A percentile compares a stretch with the other conserved stretches of the same genome.
These are phyloP conservation scores for Mortierella sp. DNA, from an alignment of 371 early-diverging fungal genomes.

Conservation along the genomic window DNA sequence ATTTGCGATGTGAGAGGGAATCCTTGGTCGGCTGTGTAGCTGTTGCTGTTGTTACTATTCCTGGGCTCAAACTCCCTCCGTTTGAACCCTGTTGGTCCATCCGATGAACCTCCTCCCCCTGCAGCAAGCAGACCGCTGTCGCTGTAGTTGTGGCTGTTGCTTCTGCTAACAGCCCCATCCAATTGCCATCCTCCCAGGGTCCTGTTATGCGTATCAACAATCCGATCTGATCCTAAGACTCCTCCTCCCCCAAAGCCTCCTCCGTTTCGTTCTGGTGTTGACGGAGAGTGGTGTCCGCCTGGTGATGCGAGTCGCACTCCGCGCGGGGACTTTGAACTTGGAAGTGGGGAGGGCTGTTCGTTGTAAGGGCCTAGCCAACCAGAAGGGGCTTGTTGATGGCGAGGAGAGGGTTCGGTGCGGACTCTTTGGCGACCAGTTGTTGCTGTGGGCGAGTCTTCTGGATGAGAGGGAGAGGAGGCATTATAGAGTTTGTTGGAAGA, in stretches of 20 bases:
- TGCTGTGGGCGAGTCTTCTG: constrained; percentile 27
- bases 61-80: constrained; percentile 39
- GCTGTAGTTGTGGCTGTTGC: constrained; percentile 5
- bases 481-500: constrained; percentile 19
- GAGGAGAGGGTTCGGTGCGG: constrained; percentile 45
- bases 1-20: constrained; percentile 18
- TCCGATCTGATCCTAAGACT: constrained; percentile 24
- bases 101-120: constrained; percentile 5
- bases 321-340: constrained; percentile 28
- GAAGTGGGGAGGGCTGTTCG: constrained; percentile 34
- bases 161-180: constrained; percentile 27
- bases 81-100: constrained; percentile 18
- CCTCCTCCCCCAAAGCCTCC: constrained; percentile 3
- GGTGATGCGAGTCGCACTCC: constrained; percentile 21
- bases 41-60: background rate
- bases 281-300: constrained; percentile 16
- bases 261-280: constrained; percentile 22
- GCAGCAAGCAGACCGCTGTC: background rate
- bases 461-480: constrained; percentile 7
- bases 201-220: constrained; percentile 24
- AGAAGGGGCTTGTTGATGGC: constrained; percentile 40
- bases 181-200: constrained; percentile 30
- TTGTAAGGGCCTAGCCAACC: constrained; percentile 53
- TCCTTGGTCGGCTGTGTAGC: constrained; percentile 4
- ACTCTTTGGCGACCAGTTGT: constrained; percentile 42